Base-by-base conservation (phyloP, 306 rosid genomes). In the Albizia julibrissin region DNA sequence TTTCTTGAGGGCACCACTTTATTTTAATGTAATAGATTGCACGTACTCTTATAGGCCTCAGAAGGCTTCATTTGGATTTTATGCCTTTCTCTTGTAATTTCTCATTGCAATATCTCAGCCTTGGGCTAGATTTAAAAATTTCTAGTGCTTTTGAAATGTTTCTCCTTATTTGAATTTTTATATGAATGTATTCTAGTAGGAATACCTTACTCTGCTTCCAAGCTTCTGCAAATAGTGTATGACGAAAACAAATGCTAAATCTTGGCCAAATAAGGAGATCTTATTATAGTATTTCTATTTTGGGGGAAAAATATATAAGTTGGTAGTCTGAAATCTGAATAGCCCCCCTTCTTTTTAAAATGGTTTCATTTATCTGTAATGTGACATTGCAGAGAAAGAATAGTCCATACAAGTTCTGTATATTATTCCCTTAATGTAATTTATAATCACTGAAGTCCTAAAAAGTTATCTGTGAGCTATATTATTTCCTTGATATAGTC, bases 371-470 rank as follows among this genome's bases (percentile, higher is more conserved):
- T 84, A 65, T 82, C 19, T 82, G 18, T 65, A 34, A 39, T 78
- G 39, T 75, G 12, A 59, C 80, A 64, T 77, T 82, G 83, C 92
- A 91, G 94, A 89, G 67, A 94, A 92, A 13, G 91, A 86, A 10
- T 89, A 85, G 82, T 79, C 68, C 59, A 31, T 68, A 19, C 26
- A 61, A 61, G 44, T 33, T 31, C 24, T 18, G 6, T 18, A 33
- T 31, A 66, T 37, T 15, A 14, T 52, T 52, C 21, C n/a, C 44
- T 68, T 43, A 24, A 24, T 39, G 21, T 68, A 39, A 4, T 37
- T 67, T 67, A 19, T 21, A 39, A 33, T 66, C 44, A 31, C 19
- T 67, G 18, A 10, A 8, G 8, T 34, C 37, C n/a, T 37, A 8
- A 67, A 8, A 34, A 33, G 24, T 65, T 34, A 18, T 5, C 26